Base-by-base conservation (phyloP, 345 rosid genomes). In the Citrus inodora region DNA sequence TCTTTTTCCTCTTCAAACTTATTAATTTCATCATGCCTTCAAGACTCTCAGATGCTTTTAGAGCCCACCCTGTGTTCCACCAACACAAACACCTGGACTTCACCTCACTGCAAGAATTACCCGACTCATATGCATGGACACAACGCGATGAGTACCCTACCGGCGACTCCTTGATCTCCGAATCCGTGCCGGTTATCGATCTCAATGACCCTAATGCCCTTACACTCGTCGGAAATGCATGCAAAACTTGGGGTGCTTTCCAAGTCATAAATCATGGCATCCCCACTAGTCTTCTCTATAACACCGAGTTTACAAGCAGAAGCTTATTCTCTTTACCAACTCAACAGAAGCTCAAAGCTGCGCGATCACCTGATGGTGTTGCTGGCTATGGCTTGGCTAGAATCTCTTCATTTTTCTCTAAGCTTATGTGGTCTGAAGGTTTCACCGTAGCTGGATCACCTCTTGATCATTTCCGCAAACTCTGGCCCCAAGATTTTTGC, bases 401-500 rank as follows among this genome's bases (percentile, higher is more conserved):
- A 58, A 92, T 92, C 33, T 87, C 98, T 10, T 82, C 92, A 25
- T 92, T 91, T 78, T 96, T 96, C 78, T 82, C 90, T 7, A 96
- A 96, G 90, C 87, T 83, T 67, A 90, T 96, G 97, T 96, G 99
- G 99, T 96, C 97, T 19, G 98, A 96, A 80, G 98, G 99, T 11
- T 96, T 96, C 89, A 94, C 99, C 68, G 78, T 96, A 28, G 76
- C 83, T 30, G 98, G 94, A 56, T 90, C 98, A 13, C 97, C 97
- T 0, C 67, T 80, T 32, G 92, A 92, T 17, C 93, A 96, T 75
- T 93, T 93, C 46, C 86, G 86, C 75, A 89, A 84, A 80, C 94
- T 96, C 65, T 96, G 99, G 99, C 98, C 98, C 17, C 85, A 74
- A 27, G 91, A 90, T 81, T 80, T 82, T 87, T 58, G 32, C 82